Evolutionary conservation across 495 filamentous ascomycete genomes (phyloP).

Genomic region (Penicillium goetzii): DNA sequence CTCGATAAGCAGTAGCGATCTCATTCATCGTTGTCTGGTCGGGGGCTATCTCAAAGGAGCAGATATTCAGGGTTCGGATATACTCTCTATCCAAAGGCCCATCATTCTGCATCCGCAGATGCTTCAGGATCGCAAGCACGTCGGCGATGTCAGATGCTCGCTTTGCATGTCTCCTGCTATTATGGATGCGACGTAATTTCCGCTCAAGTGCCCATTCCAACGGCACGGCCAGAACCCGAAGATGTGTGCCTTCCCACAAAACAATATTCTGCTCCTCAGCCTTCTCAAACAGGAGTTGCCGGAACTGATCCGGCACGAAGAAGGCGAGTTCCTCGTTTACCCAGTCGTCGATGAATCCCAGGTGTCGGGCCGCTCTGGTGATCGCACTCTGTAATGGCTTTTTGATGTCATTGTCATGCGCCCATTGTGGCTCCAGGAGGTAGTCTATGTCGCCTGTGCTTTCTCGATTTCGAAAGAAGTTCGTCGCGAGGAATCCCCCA

Average conservation of each 20-base stretch:
- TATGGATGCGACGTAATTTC: constrained; percentile 37
- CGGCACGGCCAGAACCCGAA: constrained; percentile 33
- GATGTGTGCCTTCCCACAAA: constrained; percentile 28
- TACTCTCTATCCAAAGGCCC: constrained; percentile 32
- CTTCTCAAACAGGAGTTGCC: constrained; percentile 26
- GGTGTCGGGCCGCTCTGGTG: constrained; percentile 15
- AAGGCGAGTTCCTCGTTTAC: constrained; percentile 35
- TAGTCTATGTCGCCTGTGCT: constrained; percentile 40
- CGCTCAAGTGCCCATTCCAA: constrained; percentile 42
- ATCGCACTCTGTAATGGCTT: constrained; percentile 26
- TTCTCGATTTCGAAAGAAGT: constrained; percentile 32
- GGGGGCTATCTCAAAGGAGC: constrained; percentile 31
- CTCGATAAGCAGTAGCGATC: constrained; percentile 29
- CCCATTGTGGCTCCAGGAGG: constrained; percentile 35
- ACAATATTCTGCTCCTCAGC: constrained; percentile 36
- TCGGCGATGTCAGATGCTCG: constrained; percentile 31
- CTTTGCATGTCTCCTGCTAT: constrained; percentile 21
- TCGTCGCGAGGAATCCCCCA: constrained; percentile 36
- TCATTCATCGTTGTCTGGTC: constrained; percentile 32
- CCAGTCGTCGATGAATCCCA: constrained; percentile 33
- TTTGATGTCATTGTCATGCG: constrained; percentile 33
- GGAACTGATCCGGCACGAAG: constrained; percentile 30
- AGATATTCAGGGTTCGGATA: constrained; percentile 34
- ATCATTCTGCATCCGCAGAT: constrained; percentile 23
- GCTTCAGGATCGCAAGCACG: constrained; percentile 34